Conservation (phyloP, 2,329 filamentous ascomycete species). For the Monilinia fructigena region DNA sequence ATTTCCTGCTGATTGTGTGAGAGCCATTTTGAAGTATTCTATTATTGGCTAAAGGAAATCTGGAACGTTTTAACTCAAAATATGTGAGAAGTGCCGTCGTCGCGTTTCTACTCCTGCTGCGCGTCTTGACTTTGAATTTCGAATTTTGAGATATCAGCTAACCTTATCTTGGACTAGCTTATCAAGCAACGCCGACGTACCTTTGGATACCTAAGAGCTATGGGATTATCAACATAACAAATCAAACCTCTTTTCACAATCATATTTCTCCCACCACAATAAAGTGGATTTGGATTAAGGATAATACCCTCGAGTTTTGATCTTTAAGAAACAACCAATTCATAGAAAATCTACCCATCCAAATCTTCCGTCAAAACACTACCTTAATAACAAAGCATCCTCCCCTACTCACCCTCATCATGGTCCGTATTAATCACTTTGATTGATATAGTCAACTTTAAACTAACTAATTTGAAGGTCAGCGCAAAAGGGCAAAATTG, state of each 20-base stretch:
- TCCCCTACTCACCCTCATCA: slow-evolving; percentile 17
- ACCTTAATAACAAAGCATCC: not conserved
- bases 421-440: slow-evolving; percentile 14
- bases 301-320: not conserved
- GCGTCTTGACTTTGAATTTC: slow-evolving; percentile 22
- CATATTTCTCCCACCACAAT: slow-evolving; percentile 4
- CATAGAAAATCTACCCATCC: not conserved
- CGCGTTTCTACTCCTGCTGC: slow-evolving; percentile 24
- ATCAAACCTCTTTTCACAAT: slow-evolving; percentile 15
- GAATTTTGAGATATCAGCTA: slow-evolving; percentile 23
- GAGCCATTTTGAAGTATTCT: slow-evolving; percentile 47
- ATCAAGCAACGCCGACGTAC: slow-evolving; percentile 23
- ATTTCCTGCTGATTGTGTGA: slow-evolving; percentile 41
- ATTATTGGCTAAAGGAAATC: slow-evolving; percentile 25
- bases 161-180: slow-evolving; percentile 23
- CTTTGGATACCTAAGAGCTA: slow-evolving; percentile 25
- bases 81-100: slow-evolving; percentile 23
- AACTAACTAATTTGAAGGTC: slow-evolving; percentile 15
- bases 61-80: slow-evolving; percentile 16
- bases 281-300: not conserved
- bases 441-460: not conserved
- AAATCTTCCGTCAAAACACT: not conserved
- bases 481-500: slow-evolving; percentile 70
- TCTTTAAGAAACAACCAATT: not conserved
- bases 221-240: slow-evolving; percentile 24